A percentile compares a stretch with the other conserved stretches of the same genome.
Conservation (phyloP, 192 early-diverging fungal species). For the Coemansia sp. region DNA sequence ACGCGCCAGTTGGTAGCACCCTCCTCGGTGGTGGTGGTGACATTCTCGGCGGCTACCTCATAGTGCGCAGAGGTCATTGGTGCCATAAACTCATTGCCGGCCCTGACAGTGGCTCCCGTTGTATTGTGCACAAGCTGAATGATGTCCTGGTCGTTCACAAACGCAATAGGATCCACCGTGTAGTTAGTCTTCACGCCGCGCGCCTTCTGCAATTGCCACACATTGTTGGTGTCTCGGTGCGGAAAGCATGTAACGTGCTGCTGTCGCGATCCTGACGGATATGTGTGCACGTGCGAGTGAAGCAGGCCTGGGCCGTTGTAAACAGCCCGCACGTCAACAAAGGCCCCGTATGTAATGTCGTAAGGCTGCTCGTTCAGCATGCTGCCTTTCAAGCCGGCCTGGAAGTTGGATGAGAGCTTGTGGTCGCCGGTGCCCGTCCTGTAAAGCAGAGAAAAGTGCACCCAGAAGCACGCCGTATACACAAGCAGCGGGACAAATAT, state of each 20-base stretch:
- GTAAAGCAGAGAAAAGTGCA: slow-evolving; percentile 87
- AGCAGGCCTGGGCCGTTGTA: slow-evolving; percentile 50
- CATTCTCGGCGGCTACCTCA: slow-evolving; percentile 59
- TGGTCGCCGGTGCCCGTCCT: slow-evolving; percentile 87
- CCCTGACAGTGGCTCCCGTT: slow-evolving; percentile 61
- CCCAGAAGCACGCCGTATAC: slow-evolving; percentile 86
- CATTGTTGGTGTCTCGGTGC: slow-evolving; percentile 75
- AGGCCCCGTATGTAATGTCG: slow-evolving; percentile 43
- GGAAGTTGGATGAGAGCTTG: slow-evolving; percentile 90
- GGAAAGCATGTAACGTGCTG: slow-evolving; percentile 91
- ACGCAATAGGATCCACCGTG: slow-evolving; percentile 52
- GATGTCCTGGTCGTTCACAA: slow-evolving; percentile 73
- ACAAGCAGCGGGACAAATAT: slow-evolving; percentile 78
- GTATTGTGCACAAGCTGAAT: slow-evolving; percentile 72
- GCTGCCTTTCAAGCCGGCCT: slow-evolving; percentile 78
- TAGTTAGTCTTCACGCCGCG: slow-evolving; percentile 36
- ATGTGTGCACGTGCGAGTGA: slow-evolving; percentile 65
- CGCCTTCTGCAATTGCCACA: slow-evolving; percentile 59
- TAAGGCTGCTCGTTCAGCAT: slow-evolving; percentile 56
- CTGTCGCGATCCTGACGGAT: slow-evolving; percentile 65
- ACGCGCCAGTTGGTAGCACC: slow-evolving; percentile 67
- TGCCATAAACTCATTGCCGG: slow-evolving; percentile 63
- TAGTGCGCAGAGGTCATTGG: slow-evolving; percentile 70
- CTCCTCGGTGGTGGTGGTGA: slow-evolving; percentile 69
- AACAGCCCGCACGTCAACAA: slow-evolving; percentile 32